Percentiles rank a stretch among this genome's conserved stretches.
Conservation (phyloP, 768 basidiomycete species). For the Auricularia sp. region DNA sequence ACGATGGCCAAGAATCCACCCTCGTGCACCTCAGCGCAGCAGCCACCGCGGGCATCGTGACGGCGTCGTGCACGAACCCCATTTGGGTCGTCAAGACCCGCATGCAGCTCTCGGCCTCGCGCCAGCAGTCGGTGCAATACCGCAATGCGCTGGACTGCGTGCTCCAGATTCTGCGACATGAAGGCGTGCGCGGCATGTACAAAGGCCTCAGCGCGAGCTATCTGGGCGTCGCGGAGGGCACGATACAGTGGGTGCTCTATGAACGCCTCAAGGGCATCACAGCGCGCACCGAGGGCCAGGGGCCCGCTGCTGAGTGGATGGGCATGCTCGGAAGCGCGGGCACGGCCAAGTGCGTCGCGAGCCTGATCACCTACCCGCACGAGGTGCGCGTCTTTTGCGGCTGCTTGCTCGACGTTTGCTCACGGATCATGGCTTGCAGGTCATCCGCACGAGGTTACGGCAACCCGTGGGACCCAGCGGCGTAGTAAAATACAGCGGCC, state of each 20-base stretch:
- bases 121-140: slow-evolving; percentile 1
- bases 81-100: slow-evolving; percentile 99
- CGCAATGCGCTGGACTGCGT: slow-evolving; percentile 32
- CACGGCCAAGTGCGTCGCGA: slow-evolving; percentile 87
- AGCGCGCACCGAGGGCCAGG: slow-evolving; percentile 39
- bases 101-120: slow-evolving; percentile 56
- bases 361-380: slow-evolving; percentile 94
- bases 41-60: slow-evolving; percentile 74
- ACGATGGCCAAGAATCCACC: slow-evolving; percentile 70
- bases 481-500: slow-evolving; percentile 73
- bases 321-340: slow-evolving; percentile 87
- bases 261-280: slow-evolving; percentile 77
- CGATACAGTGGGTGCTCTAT: slow-evolving; percentile 96
- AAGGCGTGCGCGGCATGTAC: slow-evolving; percentile 85
- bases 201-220: slow-evolving; percentile 92
- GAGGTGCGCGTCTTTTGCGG: slow-evolving; percentile 52
- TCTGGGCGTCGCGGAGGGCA: slow-evolving; percentile 89
- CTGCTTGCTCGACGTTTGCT: not conserved
- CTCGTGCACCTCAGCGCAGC: slow-evolving; percentile 82
- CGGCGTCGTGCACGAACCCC: slow-evolving; percentile 88
- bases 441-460: slow-evolving; percentile 82
- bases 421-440: slow-evolving; percentile 31
- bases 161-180: slow-evolving; percentile 62
- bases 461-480: slow-evolving; percentile 70
- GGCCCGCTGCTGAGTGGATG: slow-evolving; percentile 55